These are phyloP conservation scores for Eimeria falciformis DNA, from an alignment of 169 alveolate species.

Conservation along the genomic window DNA sequence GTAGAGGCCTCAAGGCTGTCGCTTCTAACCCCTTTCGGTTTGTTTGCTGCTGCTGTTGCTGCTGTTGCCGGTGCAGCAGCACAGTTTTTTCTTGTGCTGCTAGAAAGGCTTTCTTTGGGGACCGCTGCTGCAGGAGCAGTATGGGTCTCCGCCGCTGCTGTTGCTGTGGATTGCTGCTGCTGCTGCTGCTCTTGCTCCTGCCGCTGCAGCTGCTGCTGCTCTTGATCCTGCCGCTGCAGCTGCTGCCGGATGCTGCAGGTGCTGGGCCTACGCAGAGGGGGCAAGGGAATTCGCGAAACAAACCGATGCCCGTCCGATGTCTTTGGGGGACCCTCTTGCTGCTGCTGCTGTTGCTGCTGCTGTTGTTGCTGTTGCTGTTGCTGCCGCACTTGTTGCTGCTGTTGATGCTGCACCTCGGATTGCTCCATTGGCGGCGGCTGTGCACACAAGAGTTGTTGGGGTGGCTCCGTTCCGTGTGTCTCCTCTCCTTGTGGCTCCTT, in stretches of 20 bases:
- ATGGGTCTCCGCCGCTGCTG: no score
- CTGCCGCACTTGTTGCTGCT: not conserved
- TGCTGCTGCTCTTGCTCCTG: slow-evolving; percentile 26
- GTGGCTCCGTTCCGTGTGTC: not conserved
- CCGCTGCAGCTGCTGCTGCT: slow-evolving; percentile 14
- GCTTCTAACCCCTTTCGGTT: not conserved
- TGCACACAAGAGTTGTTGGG: not conserved
- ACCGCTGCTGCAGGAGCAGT: not conserved
- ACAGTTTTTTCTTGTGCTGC: not conserved
- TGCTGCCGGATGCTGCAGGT: not conserved
- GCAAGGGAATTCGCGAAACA: not conserved
- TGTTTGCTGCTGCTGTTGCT: slow-evolving; percentile 5
- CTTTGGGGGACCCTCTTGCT: not conserved
- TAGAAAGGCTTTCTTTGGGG: not conserved
- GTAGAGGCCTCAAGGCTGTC: not conserved
- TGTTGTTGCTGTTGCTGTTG: not conserved
- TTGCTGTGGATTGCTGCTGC: not conserved
- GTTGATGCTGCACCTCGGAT: not conserved
- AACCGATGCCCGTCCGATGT: not conserved
- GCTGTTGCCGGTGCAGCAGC: not conserved
- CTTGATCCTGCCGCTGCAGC: not conserved
- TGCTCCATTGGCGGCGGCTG: not conserved
- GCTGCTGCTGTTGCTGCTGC: slow-evolving; percentile 1
- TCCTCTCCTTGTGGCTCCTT: not conserved
- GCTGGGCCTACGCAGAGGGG: not conserved